These are phyloP conservation scores for Knoxia roxburghii DNA, from an alignment of 257 asterid species.

Conservation along the genomic window DNA sequence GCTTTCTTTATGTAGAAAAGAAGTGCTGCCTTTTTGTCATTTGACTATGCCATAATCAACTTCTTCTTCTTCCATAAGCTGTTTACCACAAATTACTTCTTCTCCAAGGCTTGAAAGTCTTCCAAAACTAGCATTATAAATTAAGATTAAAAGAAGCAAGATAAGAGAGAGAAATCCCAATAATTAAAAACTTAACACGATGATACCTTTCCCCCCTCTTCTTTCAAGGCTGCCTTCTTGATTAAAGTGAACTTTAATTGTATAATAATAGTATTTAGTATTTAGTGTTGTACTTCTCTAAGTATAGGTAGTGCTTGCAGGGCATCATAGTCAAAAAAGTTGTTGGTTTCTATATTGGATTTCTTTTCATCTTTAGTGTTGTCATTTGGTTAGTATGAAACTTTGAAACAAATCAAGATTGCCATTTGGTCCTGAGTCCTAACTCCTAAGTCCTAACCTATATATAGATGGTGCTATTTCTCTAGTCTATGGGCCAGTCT, in stretches of 20 bases:
- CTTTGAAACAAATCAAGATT: not conserved
- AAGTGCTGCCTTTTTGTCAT: not conserved
- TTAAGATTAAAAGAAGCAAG: not conserved
- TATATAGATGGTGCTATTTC: too few relatives aligned
- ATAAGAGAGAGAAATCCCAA: not conserved
- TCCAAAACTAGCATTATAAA: not conserved
- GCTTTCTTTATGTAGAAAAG: not conserved
- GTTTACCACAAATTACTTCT: constrained; percentile 20
- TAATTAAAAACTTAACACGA: not conserved
- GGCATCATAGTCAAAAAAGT: not conserved
- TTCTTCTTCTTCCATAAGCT: constrained; percentile 21
- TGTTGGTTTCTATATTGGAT: not conserved
- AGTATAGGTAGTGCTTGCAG: not conserved
- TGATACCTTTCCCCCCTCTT: not conserved
- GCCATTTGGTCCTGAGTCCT: too few relatives aligned
- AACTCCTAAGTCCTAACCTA: too few relatives aligned
- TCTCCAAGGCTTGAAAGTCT: constrained; percentile 21
- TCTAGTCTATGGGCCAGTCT: not conserved
- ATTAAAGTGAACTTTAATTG: constrained; percentile 8
- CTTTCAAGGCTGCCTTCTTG: constrained; percentile 7
- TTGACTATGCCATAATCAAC: constrained; percentile 6
- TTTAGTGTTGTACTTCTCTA: not conserved
- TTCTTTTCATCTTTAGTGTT: constrained; percentile 14
- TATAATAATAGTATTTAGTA: not conserved
- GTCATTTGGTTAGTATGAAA: not conserved